Conservation (phyloP, 1,284 basidiomycete genomes). For the Apiotrichum domesticum region DNA sequence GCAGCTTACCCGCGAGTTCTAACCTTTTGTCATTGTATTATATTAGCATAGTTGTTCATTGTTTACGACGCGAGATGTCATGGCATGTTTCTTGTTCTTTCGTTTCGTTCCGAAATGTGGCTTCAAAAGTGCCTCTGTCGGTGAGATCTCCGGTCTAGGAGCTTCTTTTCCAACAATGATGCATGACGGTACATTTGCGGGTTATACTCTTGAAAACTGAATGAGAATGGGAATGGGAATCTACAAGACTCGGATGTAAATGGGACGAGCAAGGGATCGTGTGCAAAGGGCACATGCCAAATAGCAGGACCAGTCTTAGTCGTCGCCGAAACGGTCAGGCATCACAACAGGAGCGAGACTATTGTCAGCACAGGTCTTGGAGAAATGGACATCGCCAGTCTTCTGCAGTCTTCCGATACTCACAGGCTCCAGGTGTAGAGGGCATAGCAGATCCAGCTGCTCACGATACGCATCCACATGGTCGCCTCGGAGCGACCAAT, state of each 20-base stretch:
- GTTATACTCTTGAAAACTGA: too few relatives aligned
- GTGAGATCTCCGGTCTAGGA: too few relatives aligned
- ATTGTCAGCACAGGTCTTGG: slow-evolving; percentile 9
- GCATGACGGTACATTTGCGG: slow-evolving; percentile 6
- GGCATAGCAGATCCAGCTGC: slow-evolving; percentile 86
- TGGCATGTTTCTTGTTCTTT: too few relatives aligned
- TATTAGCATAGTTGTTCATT: too few relatives aligned
- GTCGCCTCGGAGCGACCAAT: slow-evolving; percentile 92
- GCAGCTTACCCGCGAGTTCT: background rate
- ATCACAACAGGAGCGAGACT: slow-evolving; percentile 74
- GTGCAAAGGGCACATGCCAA: background rate
- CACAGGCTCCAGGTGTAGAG: slow-evolving; percentile 81
- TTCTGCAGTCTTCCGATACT: background rate
- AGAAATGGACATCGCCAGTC: slow-evolving; percentile 8
- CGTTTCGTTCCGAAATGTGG: too few relatives aligned
- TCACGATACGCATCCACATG: slow-evolving; percentile 99
- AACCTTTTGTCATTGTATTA: background rate
- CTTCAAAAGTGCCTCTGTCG: too few relatives aligned
- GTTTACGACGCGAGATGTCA: too few relatives aligned
- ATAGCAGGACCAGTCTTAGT: slow-evolving; percentile 9
- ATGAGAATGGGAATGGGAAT: background rate
- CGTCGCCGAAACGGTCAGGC: slow-evolving; percentile 57
- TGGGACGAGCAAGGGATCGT: too few relatives aligned
- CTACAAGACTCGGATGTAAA: too few relatives aligned
- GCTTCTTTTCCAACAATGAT: slow-evolving; percentile 3